Percentiles rank a stretch among this genome's conserved stretches.
phyloP scores from a whole-genome alignment of 345 rosid genomes.

The Boechera stricta region DNA sequence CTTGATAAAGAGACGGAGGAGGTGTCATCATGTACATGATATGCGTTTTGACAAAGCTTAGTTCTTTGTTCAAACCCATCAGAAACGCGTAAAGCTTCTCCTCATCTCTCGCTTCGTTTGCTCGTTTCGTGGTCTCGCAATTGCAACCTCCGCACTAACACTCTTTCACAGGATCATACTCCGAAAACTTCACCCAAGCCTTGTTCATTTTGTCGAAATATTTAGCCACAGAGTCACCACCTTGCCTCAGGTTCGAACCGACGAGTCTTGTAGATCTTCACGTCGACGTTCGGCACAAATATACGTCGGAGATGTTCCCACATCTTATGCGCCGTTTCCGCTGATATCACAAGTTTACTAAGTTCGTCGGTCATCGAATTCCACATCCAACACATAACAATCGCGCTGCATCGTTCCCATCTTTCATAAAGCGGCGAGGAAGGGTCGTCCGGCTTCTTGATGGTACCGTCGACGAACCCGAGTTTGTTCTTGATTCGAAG shows the following conservation, averaged over 20 bases:
- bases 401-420: not conserved
- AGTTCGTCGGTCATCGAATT: not conserved
- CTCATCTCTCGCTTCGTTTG: conserved; percentile 1
- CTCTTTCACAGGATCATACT: conserved; percentile 12
- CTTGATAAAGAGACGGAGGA: not conserved
- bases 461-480: not conserved
- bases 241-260: conserved; percentile 8
- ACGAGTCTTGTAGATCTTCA: conserved; percentile 22
- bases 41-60: not conserved
- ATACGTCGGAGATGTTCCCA: not conserved
- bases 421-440: not conserved
- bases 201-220: not conserved
- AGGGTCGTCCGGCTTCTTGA: not conserved
- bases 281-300: not conserved
- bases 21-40: too few relatives aligned
- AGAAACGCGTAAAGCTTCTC: conserved; percentile 15
- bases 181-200: conserved; percentile 20
- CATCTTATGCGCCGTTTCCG: not conserved
- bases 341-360: not conserved
- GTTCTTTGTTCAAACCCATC: conserved; percentile 8
- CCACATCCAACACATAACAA: conserved; percentile 2
- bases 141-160: conserved; percentile 19
- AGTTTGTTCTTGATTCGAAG: not conserved
- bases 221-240: not conserved
- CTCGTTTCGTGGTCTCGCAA: conserved; percentile 5